Conservation (phyloP, 257 asterid genomes). For the Verbena officinalis region DNA sequence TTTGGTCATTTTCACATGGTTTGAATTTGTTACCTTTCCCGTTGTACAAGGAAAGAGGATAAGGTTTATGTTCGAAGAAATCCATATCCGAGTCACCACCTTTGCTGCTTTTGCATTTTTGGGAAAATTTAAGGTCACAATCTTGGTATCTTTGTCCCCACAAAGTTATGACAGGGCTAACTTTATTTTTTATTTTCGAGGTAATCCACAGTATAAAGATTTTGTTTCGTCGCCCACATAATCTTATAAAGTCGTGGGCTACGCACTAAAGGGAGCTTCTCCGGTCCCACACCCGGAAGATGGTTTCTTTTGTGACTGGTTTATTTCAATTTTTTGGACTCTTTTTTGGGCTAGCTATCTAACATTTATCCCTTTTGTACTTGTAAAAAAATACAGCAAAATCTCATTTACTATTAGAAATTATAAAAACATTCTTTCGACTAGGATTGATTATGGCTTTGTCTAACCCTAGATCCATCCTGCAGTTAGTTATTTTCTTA, state of each 20-base stretch:
- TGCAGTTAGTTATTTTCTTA: too few species aligned
- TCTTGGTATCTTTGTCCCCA: slow-evolving; percentile 38
- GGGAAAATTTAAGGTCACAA: slow-evolving; percentile 12
- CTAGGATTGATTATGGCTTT: too few species aligned
- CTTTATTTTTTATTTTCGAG: slow-evolving; percentile 17
- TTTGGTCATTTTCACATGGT: slow-evolving; percentile 36
- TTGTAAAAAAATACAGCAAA: too few species aligned
- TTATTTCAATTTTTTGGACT: too few species aligned
- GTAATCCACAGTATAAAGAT: slow-evolving; percentile 10
- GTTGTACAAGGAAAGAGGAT: slow-evolving; percentile 35
- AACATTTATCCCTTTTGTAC: too few species aligned
- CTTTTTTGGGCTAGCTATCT: too few species aligned
- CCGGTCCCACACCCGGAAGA: too few species aligned
- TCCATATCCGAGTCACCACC: slow-evolving; percentile 63
- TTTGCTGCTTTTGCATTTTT: slow-evolving; percentile 31
- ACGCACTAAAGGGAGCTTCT: too few species aligned
- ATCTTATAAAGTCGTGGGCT: neutral
- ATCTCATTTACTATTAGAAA: too few species aligned
- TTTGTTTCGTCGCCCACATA: neutral
- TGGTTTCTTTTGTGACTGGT: too few species aligned
- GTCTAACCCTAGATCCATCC: too few species aligned
- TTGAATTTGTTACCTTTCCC: slow-evolving; percentile 32
- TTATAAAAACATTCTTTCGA: too few species aligned
- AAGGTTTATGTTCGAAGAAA: slow-evolving; percentile 38
- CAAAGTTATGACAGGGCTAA: slow-evolving; percentile 33